Conservation (phyloP, 495 filamentous ascomycete species). For the Annulohypoxylon stygium region DNA sequence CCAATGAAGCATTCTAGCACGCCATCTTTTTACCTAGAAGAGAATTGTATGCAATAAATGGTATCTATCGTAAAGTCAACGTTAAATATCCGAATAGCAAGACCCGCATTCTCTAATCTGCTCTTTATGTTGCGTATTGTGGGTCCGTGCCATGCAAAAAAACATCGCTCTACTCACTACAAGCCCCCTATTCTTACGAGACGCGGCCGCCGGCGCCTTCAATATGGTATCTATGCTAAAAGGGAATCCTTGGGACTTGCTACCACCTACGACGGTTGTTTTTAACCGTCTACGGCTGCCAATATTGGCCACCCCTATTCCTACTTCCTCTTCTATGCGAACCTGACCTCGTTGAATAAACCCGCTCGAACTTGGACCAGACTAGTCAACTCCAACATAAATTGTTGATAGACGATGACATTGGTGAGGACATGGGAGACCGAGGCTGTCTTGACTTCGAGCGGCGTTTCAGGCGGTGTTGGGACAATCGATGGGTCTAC, state of each 20-base stretch:
- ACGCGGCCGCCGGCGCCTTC: slow-evolving; percentile 19
- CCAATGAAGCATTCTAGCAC: background rate
- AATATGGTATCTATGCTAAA: slow-evolving; percentile 30
- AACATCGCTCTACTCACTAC: slow-evolving; percentile 13
- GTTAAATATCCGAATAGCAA: slow-evolving; percentile 4
- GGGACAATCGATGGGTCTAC: slow-evolving; percentile 44
- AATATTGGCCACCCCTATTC: slow-evolving; percentile 43
- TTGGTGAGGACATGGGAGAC: slow-evolving; percentile 91
- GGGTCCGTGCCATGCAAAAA: slow-evolving; percentile 25
- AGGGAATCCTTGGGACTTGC: slow-evolving; percentile 7
- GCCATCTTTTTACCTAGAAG: background rate
- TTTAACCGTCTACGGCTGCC: background rate
- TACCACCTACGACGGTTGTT: slow-evolving; percentile 22
- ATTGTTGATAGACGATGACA: slow-evolving; percentile 80
- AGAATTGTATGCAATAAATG: slow-evolving; percentile 32
- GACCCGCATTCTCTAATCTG: background rate
- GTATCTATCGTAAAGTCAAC: slow-evolving; percentile 34
- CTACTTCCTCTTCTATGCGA: slow-evolving; percentile 56
- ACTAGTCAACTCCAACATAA: slow-evolving; percentile 88
- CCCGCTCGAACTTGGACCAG: slow-evolving; percentile 87
- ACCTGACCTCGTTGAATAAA: slow-evolving; percentile 87
- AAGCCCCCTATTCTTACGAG: slow-evolving; percentile 1
- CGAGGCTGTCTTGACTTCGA: slow-evolving; percentile 67
- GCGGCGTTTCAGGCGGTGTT: slow-evolving; percentile 43
- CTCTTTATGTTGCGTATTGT: slow-evolving; percentile 20